Conservation (phyloP, 352 stramenopile species). For the Phytophthora sp. region DNA sequence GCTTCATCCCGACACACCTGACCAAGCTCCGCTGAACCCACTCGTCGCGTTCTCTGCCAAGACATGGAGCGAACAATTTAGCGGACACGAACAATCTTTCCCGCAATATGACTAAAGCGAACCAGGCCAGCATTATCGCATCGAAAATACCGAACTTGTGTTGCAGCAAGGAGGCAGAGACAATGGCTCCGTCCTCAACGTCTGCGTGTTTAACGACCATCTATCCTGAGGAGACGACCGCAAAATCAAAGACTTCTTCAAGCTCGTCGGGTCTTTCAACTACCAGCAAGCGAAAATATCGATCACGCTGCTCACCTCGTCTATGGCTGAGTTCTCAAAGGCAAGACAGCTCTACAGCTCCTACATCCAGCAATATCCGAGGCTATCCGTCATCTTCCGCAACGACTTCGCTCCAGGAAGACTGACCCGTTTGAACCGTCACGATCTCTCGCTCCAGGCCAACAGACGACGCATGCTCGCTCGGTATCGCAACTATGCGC, state of each 20-base stretch:
- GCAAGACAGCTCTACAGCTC: constrained; percentile 17
- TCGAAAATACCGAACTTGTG: constrained; percentile 24
- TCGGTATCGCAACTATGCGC: constrained; percentile 53
- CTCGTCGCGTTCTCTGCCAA: constrained; percentile 12
- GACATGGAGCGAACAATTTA: neutral
- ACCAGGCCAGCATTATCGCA: constrained; percentile 24
- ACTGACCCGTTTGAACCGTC: constrained; percentile 36
- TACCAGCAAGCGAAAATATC: constrained; percentile 39
- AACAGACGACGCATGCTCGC: constrained; percentile 46
- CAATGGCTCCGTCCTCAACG: constrained; percentile 30
- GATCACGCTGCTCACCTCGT: constrained; percentile 47
- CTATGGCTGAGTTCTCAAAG: constrained; percentile 33
- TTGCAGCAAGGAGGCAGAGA: neutral
- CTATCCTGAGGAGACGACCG: constrained; percentile 42
- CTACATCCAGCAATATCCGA: constrained; percentile 29
- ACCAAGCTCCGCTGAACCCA: constrained; percentile 12
- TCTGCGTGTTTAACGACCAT: constrained; percentile 38
- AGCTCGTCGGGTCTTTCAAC: constrained; percentile 35
- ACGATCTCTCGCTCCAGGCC: constrained; percentile 36
- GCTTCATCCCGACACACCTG: constrained; percentile 18
- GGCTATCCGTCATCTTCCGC: constrained; percentile 44
- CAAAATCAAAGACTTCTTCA: constrained; percentile 36
- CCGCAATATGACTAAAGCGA: constrained; percentile 28
- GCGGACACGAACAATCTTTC: constrained; percentile 22
- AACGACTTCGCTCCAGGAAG: constrained; percentile 39